Conservation (phyloP, 2,329 filamentous ascomycete genomes). For the Leptosphaerulina australis region DNA sequence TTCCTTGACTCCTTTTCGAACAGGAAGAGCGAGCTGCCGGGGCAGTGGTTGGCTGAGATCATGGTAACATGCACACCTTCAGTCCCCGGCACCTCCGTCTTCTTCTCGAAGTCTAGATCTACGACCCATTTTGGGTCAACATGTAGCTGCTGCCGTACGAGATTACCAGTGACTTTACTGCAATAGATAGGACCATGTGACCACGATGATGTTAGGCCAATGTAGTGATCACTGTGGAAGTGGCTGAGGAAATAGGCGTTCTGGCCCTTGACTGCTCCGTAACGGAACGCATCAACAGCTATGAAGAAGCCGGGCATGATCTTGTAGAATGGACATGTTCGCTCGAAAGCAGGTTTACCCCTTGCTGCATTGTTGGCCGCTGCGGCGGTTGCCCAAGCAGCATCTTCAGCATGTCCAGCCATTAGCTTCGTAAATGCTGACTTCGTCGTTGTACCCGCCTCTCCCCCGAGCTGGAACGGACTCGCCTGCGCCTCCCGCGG, state of each 20-base stretch:
- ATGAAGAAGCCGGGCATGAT: constrained; percentile 93
- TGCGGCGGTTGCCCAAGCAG: constrained; percentile 86
- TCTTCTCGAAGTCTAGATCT: constrained; percentile 82
- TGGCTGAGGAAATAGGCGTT: constrained; percentile 96
- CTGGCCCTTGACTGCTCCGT: constrained; percentile 89
- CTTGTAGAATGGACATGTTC: constrained; percentile 98
- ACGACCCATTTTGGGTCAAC: constrained; percentile 87
- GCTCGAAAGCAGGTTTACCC: constrained; percentile 83
- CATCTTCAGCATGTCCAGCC: constrained; percentile 87
- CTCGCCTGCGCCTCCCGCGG: constrained; percentile 81
- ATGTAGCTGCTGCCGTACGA: constrained; percentile 83
- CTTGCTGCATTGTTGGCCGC: constrained; percentile 77
- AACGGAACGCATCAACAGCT: constrained; percentile 94
- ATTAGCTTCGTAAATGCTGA: constrained; percentile 94
- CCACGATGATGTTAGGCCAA: constrained; percentile 88
- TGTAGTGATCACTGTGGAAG: constrained; percentile 97
- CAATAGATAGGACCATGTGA: constrained; percentile 95
- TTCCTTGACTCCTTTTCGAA: constrained; percentile 79
- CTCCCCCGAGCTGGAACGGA: constrained; percentile 67
- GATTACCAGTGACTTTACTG: constrained; percentile 86
- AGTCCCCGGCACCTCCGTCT: constrained; percentile 78
- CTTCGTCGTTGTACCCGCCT: constrained; percentile 40
- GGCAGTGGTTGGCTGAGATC: constrained; percentile 96
- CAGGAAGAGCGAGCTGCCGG: constrained; percentile 89
- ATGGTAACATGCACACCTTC: constrained; percentile 87